Evolutionary conservation across 2,329 filamentous ascomycete genomes (phyloP), one percentile per base, ranked within the genome.

Genomic region (Alternaria consortialis): DNA sequence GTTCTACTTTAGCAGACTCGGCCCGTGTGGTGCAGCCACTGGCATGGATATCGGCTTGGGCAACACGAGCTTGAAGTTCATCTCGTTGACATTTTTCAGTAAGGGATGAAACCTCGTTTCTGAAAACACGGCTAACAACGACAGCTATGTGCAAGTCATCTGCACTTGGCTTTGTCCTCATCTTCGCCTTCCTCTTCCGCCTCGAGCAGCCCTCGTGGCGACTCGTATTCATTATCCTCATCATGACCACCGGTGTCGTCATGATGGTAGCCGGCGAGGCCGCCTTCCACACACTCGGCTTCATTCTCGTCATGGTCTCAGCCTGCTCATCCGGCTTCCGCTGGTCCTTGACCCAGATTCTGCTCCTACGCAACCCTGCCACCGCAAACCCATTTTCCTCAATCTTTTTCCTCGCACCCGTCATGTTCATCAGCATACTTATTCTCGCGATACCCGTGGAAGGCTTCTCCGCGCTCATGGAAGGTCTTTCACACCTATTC

Each of bases 221-320:
- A 70, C 87, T 99, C 8, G 90, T 97, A 39, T 84, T 86, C 66
- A 95, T 98, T 69, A 98, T 99, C 69, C 86, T 88, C 54, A 89
- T 91, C 72, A 98, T 99, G 95, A 97, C 94, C 0, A 72, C 89
- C 2, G 95, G 95, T 62, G 94, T 99, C 8, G 85, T 99, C 63
- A 96, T 98, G 89, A 99, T 99, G 95, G 95, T 98, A 0, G 93
- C 93, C 6, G 95, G 94, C 62, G 95, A 99, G 80, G 90, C 96
- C 37, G 89, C 93, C 51, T 99, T 99, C 80, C 89, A 93, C 70
- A 84, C 90, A 0, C 85, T 92, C 31, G 95, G 95, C 42, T 99
- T 99, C 79, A 80, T 93, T 47, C 90, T 99, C 66, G 91, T 98
- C 80, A 98, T 99, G 79, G 89, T 90, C 0, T 94, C 95, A 12